These are phyloP conservation scores for Gynandropsis gynandra DNA, from an alignment of 345 rosid genomes.

Conservation along the genomic window DNA sequence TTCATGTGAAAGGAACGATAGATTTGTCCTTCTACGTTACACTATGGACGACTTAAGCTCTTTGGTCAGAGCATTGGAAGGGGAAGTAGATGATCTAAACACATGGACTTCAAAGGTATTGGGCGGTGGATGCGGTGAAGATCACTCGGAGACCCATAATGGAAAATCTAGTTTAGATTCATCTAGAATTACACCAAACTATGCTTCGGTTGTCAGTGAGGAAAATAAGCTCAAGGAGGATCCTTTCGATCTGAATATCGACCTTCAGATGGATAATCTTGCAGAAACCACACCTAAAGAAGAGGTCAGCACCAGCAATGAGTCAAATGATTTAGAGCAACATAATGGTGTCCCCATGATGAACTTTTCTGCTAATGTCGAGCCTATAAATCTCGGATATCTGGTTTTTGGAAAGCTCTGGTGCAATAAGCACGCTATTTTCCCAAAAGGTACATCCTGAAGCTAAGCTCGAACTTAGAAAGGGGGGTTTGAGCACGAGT, in stretches of 20 bases:
- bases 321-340: constrained; percentile 20
- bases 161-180: no score
- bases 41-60: constrained; percentile 48
- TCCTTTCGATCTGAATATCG: constrained; percentile 47
- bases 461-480: no score
- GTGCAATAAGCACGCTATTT: constrained; percentile 59
- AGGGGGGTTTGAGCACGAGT: no score
- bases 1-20: constrained; percentile 44
- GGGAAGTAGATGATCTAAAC: constrained; percentile 47
- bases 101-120: constrained; percentile 38
- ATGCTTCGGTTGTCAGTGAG: constrained; percentile 6
- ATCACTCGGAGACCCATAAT: background rate
- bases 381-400: constrained; percentile 55
- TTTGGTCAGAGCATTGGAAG: constrained; percentile 67
- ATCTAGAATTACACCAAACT: background rate
- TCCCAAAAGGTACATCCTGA: constrained; percentile 52
- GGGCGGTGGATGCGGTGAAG: constrained; percentile 19
- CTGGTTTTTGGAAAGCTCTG: constrained; percentile 54
- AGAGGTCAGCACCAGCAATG: constrained; percentile 29
- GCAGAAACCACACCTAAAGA: constrained; percentile 24
- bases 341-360: no score
- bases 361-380: constrained; percentile 26
- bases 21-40: constrained; percentile 52
- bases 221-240: constrained; percentile 35
- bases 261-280: constrained; percentile 26